A percentile compares a stretch with the other conserved stretches of the same genome.
These are phyloP conservation scores for Spencermartinsiella ligniputridi DNA, from an alignment of 1,139 yeast species.

Conservation along the genomic window DNA sequence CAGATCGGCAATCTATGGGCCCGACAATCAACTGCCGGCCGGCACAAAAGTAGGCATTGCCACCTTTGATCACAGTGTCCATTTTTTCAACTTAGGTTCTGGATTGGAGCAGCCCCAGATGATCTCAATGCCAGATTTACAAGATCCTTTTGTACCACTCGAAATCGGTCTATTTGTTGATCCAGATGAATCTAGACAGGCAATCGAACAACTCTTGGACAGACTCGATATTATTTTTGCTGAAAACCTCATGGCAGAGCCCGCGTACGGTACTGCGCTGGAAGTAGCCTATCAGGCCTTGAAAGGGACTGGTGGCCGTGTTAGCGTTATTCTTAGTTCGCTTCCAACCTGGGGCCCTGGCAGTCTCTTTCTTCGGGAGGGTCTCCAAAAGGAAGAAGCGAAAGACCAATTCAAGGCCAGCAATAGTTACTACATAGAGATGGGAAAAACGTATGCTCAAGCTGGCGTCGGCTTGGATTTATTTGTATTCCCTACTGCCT, in stretches of 20 bases:
- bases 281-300: constrained; percentile 66
- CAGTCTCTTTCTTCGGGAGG: constrained; percentile 50
- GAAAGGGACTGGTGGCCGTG: constrained; percentile 64
- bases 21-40: constrained; percentile 32
- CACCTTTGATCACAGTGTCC: constrained; percentile 69
- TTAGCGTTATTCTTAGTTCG: constrained; percentile 61
- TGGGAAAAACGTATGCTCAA: constrained; percentile 55
- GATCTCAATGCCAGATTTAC: constrained; percentile 64
- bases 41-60: constrained; percentile 62
- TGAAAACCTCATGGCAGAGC: constrained; percentile 52
- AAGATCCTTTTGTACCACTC: constrained; percentile 80
- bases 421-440: constrained; percentile 55
- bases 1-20: constrained; percentile 47
- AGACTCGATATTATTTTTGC: constrained; percentile 50
- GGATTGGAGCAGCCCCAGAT: constrained; percentile 57
- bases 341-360: constrained; percentile 89
- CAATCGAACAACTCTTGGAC: constrained; percentile 65
- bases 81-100: constrained; percentile 66
- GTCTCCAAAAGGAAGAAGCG: constrained; percentile 39
- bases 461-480: constrained; percentile 73
- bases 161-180: constrained; percentile 75
- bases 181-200: constrained; percentile 58
- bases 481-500: constrained; percentile 59
- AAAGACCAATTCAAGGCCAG: constrained; percentile 60
- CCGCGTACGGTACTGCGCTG: constrained; percentile 77